Conservation (phyloP, 352 stramenopile genomes). For the Phytopythium aichiense region DNA sequence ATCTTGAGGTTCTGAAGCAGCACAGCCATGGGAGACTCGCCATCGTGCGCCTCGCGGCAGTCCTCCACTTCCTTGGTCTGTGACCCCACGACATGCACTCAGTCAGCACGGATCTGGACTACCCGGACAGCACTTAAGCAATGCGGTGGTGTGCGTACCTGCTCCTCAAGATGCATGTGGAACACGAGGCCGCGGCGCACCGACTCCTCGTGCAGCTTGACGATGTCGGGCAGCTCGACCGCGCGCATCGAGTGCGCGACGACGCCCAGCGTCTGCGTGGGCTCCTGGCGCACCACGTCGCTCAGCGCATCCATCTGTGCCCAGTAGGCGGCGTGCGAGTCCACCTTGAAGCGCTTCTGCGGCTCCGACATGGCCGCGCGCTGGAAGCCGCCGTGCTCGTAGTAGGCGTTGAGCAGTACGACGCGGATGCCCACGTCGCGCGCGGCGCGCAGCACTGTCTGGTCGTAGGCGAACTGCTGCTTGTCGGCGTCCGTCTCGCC, state of each 20-base stretch:
- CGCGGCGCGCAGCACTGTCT: constrained; percentile 59
- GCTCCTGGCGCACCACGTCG: constrained; percentile 15
- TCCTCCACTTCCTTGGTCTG: constrained; percentile 70
- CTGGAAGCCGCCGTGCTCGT: constrained; percentile 67
- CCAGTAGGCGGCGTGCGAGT: constrained; percentile 65
- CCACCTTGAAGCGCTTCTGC: constrained; percentile 70
- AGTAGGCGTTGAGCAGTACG: constrained; percentile 73
- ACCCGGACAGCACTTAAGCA: background rate
- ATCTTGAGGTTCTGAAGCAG: constrained; percentile 62
- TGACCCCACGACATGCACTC: background rate
- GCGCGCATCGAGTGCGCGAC: constrained; percentile 77
- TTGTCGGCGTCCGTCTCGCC: constrained; percentile 25
- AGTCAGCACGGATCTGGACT: constrained; percentile 8
- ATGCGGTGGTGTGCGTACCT: constrained; percentile 12
- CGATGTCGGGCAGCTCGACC: constrained; percentile 51
- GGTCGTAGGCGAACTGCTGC: constrained; percentile 60
- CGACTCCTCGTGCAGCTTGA: constrained; percentile 64
- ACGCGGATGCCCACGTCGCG: constrained; percentile 66
- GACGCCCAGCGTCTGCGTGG: constrained; percentile 60
- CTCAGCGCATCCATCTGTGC: constrained; percentile 56
- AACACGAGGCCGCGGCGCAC: constrained; percentile 60
- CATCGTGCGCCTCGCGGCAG: constrained; percentile 51
- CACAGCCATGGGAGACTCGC: constrained; percentile 60
- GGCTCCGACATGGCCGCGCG: constrained; percentile 50
- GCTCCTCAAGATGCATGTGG: constrained; percentile 63